A percentile compares a stretch with the other conserved stretches of the same genome.
Evolutionary conservation across 1,284 basidiomycete species (phyloP).

Genomic region (Spongiforma sp.): DNA sequence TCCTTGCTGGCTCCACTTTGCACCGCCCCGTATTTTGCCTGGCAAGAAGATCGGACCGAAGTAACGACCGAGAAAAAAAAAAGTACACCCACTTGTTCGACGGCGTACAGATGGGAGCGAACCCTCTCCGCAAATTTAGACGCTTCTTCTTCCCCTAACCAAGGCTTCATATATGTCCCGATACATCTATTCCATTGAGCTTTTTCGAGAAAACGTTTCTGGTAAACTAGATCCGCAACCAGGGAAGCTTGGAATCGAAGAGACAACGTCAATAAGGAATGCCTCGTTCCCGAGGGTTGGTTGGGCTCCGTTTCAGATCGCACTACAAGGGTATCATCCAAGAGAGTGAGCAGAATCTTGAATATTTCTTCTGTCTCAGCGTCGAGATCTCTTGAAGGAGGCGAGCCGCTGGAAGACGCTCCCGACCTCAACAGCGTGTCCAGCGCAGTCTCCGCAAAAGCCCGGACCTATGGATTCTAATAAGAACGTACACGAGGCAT

Average conservation of each 20-base stretch:
- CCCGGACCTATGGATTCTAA: slow-evolving; percentile 68
- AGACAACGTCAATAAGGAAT: slow-evolving; percentile 53
- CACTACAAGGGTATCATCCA: slow-evolving; percentile 57
- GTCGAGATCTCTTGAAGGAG: slow-evolving; percentile 69
- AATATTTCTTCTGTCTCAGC: slow-evolving; percentile 63
- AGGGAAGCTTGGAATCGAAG: slow-evolving; percentile 78
- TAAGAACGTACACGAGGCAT: slow-evolving; percentile 19
- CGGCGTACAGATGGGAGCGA: slow-evolving; percentile 75
- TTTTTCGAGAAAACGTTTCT: slow-evolving; percentile 67
- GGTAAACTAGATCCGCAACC: slow-evolving; percentile 78
- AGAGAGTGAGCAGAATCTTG: slow-evolving; percentile 60
- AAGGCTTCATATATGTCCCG: slow-evolving; percentile 72
- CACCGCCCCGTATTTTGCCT: slow-evolving; percentile 60
- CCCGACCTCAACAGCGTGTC: slow-evolving; percentile 82
- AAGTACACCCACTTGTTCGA: slow-evolving; percentile 62
- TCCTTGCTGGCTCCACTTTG: slow-evolving; percentile 64
- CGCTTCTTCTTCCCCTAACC: slow-evolving; percentile 60
- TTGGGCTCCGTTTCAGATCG: slow-evolving; percentile 51
- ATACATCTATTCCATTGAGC: slow-evolving; percentile 78
- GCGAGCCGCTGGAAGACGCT: slow-evolving; percentile 73
- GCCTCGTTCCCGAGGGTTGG: slow-evolving; percentile 49
- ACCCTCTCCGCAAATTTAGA: slow-evolving; percentile 65
- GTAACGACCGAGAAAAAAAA: slow-evolving; percentile 10
- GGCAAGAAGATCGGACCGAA: slow-evolving; percentile 13
- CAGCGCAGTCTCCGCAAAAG: slow-evolving; percentile 84